A percentile compares a stretch with the other conserved stretches of the same genome.
phyloP scores from a whole-genome alignment of 75 land plant species.

The Larix kaempferi region DNA sequence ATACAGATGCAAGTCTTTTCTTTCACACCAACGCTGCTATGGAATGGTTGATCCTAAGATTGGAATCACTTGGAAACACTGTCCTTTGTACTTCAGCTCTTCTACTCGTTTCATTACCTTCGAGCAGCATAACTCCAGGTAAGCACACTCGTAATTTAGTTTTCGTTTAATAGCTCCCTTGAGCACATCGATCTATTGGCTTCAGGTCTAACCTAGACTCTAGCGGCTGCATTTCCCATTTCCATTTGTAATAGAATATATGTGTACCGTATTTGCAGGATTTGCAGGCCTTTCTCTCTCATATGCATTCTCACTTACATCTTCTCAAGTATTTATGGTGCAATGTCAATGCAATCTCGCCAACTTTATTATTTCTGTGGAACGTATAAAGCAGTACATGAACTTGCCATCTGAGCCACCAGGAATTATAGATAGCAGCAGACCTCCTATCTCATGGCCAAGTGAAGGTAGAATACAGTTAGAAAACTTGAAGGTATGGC shows the following conservation, averaged over 20 bases:
- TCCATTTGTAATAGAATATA: constrained; percentile 13
- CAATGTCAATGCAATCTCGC: constrained; percentile 66
- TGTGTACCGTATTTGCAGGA: constrained; percentile 30
- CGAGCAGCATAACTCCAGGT: constrained; percentile 60
- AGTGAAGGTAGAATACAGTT: constrained; percentile 52
- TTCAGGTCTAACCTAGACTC: not conserved
- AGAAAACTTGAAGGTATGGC: constrained; percentile 41
- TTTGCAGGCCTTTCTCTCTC: constrained; percentile 77
- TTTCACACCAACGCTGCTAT: constrained; percentile 58
- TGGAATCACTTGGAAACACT: constrained; percentile 52
- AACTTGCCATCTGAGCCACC: constrained; percentile 68
- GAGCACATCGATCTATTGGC: not conserved
- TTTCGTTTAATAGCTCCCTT: not conserved
- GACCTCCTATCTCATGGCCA: constrained; percentile 83
- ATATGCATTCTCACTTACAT: constrained; percentile 57
- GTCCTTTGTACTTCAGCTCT: constrained; percentile 43
- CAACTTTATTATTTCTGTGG: constrained; percentile 79
- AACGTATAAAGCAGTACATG: constrained; percentile 81
- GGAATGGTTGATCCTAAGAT: constrained; percentile 74
- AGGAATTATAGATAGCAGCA: constrained; percentile 38
- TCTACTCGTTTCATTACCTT: constrained; percentile 61
- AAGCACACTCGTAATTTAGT: not conserved
- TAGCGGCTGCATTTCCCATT: not conserved
- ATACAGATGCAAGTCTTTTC: constrained; percentile 58
- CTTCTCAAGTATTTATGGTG: constrained; percentile 42